Conservation (phyloP, 1,139 yeast genomes). For the Candida pseudoviswanathii region DNA sequence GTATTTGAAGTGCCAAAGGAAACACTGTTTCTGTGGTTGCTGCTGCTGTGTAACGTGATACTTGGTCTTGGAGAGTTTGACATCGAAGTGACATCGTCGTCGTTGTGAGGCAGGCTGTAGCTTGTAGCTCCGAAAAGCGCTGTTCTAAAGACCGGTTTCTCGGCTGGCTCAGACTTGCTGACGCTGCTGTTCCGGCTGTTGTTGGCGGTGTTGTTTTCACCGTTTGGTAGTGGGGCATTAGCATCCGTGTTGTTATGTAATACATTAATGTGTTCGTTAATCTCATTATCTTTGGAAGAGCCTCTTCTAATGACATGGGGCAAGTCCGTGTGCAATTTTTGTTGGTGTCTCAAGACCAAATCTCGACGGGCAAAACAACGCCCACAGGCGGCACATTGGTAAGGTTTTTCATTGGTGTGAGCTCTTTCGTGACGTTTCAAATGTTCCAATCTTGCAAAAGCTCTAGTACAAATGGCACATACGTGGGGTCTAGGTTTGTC, state of each 20-base stretch:
- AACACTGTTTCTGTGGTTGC: conserved; percentile 15
- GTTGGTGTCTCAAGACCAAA: conserved; percentile 51
- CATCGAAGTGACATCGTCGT: conserved; percentile 4
- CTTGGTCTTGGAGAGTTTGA: conserved; percentile 16
- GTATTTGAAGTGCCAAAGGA: conserved; percentile 9
- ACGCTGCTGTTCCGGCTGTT: conserved; percentile 2
- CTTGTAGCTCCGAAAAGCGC: conserved; percentile 19
- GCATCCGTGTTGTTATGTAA: conserved; percentile 46
- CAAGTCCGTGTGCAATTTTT: conserved; percentile 36
- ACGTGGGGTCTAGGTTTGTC: conserved; percentile 92
- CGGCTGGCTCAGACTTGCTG: neutral
- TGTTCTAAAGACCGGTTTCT: conserved; percentile 25
- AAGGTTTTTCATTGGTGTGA: conserved; percentile 96
- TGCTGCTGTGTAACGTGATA: conserved; percentile 16
- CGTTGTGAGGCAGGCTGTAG: conserved; percentile 13
- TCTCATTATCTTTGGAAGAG: conserved; percentile 20
- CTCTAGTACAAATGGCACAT: conserved; percentile 91
- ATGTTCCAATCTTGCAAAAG: conserved; percentile 94
- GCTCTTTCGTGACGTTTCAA: conserved; percentile 91
- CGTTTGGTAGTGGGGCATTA: conserved; percentile 44
- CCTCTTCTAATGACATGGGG: conserved; percentile 27
- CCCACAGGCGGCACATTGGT: conserved; percentile 57
- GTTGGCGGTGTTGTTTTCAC: conserved; percentile 6
- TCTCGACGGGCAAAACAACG: conserved; percentile 53
- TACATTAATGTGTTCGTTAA: conserved; percentile 45